Evolutionary conservation across 2,329 filamentous ascomycete species (phyloP).

Genomic region (Onygenales sp.): DNA sequence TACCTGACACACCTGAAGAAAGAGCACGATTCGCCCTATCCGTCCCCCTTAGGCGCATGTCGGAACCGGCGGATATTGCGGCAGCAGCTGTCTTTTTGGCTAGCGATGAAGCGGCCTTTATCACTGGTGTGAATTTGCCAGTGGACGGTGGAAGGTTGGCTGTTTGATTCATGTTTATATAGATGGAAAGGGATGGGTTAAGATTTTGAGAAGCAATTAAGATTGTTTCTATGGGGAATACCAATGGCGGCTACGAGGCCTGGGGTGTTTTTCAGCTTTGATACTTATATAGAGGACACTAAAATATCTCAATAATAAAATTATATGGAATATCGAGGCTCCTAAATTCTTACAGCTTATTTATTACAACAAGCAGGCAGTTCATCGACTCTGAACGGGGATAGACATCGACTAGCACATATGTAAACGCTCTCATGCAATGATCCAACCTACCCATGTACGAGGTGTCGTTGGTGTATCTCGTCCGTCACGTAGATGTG

Average conservation of each 20-base stretch:
- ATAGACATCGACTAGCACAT: too few species aligned
- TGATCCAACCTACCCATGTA: too few species aligned
- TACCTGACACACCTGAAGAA: slow-evolving; percentile 6
- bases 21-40: slow-evolving; percentile 2
- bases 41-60: slow-evolving; percentile 20
- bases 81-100: slow-evolving; percentile 62
- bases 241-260: too few species aligned
- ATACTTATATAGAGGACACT: too few species aligned
- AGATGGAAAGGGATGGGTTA: neutral
- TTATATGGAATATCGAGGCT: neutral
- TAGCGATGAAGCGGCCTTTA: slow-evolving; percentile 60
- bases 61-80: slow-evolving; percentile 51
- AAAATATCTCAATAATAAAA: neutral
- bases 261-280: too few species aligned
- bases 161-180: neutral
- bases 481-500: too few species aligned
- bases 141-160: slow-evolving; percentile 45
- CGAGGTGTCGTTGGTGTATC: too few species aligned
- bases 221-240: too few species aligned
- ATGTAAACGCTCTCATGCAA: too few species aligned
- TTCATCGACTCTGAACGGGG: too few species aligned
- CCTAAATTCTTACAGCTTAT: too few species aligned
- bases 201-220: neutral
- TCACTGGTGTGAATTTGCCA: slow-evolving; percentile 60
- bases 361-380: too few species aligned